Evolutionary conservation across 805 yeast species (phyloP).

Genomic region (Lipomyces yamanashiensis): DNA sequence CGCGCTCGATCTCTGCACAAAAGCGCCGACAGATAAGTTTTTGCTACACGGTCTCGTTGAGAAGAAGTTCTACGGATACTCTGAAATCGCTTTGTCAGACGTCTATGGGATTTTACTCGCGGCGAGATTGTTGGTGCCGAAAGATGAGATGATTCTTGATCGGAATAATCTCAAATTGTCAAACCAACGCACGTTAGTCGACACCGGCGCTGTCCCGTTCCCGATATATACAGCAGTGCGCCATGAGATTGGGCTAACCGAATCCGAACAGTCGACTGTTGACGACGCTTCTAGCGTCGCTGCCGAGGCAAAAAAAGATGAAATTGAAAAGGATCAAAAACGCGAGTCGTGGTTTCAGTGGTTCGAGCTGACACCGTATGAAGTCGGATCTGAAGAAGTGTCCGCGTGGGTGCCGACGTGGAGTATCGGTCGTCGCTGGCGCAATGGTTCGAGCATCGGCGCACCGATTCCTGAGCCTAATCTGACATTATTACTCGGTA

Average conservation of each 20-base stretch:
- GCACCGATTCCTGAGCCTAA: conserved; percentile 34
- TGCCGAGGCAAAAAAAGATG: not conserved
- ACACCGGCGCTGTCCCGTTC: conserved; percentile 37
- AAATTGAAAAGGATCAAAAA: conserved; percentile 1
- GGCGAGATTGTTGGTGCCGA: conserved; percentile 36
- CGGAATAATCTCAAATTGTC: conserved; percentile 34
- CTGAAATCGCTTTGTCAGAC: conserved; percentile 31
- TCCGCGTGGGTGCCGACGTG: conserved; percentile 41
- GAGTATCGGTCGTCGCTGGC: conserved; percentile 37
- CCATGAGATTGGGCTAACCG: conserved; percentile 37
- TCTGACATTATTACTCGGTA: conserved; percentile 36
- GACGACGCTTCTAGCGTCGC: conserved; percentile 4
- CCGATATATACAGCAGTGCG: conserved; percentile 40
- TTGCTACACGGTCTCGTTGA: conserved; percentile 36
- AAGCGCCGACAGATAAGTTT: conserved; percentile 36
- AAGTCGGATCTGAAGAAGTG: conserved; percentile 39
- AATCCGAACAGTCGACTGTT: conserved; percentile 15
- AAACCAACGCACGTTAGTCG: conserved; percentile 30
- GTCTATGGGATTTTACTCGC: conserved; percentile 37
- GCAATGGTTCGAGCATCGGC: conserved; percentile 30
- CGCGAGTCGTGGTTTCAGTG: conserved; percentile 37
- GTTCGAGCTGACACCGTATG: conserved; percentile 41
- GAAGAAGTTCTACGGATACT: conserved; percentile 24
- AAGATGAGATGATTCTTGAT: conserved; percentile 25
- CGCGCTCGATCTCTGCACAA: conserved; percentile 31